Percentiles rank a stretch among this genome's conserved stretches.
Conservation (phyloP, 2,329 filamentous ascomycete genomes). For the Sclerotinia nivalis region DNA sequence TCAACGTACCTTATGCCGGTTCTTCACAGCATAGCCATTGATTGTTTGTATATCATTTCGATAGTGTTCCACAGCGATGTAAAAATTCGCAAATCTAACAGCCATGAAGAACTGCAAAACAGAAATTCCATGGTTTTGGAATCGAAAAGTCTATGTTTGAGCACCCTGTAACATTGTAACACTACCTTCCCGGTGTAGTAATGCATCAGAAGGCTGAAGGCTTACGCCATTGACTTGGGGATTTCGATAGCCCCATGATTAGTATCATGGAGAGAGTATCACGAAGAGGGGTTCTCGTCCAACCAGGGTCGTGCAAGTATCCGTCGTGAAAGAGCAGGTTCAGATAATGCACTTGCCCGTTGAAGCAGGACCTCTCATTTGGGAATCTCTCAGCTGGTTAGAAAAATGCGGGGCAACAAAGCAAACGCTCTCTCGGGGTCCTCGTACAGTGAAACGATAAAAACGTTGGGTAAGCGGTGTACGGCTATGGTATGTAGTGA, state of each 20-base stretch:
- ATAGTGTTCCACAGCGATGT: background rate
- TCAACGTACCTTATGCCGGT: background rate
- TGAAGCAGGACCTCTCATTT: background rate
- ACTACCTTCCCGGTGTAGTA: background rate
- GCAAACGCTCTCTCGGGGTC: constrained; percentile 13
- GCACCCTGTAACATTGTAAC: background rate
- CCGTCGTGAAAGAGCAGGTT: background rate
- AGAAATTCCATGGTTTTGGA: background rate
- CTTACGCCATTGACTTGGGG: background rate
- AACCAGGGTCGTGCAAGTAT: constrained; percentile 5
- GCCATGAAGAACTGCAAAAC: background rate
- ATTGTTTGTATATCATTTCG: background rate
- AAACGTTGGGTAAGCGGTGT: background rate
- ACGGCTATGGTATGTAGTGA: constrained; percentile 5
- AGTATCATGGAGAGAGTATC: background rate
- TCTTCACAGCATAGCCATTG: background rate
- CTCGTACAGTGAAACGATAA: constrained; percentile 14
- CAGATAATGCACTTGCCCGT: constrained; percentile 3
- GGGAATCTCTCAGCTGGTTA: background rate
- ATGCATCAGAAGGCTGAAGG: constrained; percentile 11
- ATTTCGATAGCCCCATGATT: constrained; percentile 10
- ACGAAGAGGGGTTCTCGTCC: background rate
- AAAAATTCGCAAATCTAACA: background rate
- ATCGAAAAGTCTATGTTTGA: background rate
- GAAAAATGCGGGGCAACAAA: constrained; percentile 10